These are phyloP conservation scores for Naganishia friedmannii DNA, from an alignment of 768 basidiomycete genomes.

Conservation along the genomic window DNA sequence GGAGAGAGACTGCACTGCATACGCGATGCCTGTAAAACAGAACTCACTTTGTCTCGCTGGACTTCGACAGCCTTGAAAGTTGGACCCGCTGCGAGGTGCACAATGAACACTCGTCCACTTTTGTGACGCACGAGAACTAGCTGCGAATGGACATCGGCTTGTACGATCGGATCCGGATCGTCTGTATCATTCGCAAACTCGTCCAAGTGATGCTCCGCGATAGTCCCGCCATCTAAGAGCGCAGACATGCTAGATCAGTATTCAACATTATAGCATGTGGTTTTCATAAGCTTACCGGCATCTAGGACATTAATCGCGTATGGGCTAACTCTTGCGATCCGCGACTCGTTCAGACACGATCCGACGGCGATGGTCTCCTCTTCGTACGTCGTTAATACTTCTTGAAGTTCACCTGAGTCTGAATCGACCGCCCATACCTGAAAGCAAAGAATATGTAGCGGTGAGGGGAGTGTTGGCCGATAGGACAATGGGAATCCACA, in stretches of 20 bases:
- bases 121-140: not conserved
- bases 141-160: not conserved
- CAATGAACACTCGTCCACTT: not conserved
- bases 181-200: not conserved
- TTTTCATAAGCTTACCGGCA: not conserved
- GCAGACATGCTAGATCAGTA: not conserved
- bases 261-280: not conserved
- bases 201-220: not conserved
- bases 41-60: not conserved
- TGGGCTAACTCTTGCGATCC: slow-evolving; percentile 9
- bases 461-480: not conserved
- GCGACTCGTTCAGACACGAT: not conserved
- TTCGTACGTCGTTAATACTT: slow-evolving; percentile 7
- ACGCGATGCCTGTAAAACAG: not conserved
- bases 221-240: slow-evolving; percentile 1
- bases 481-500: not conserved
- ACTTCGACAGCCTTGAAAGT: not conserved
- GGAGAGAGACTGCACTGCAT: not conserved
- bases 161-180: slow-evolving; percentile 10
- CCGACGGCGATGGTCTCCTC: slow-evolving; percentile 1
- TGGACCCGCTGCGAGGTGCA: not conserved
- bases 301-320: slow-evolving; percentile 15
- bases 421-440: slow-evolving; percentile 20
- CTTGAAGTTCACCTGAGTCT: slow-evolving; percentile 5
- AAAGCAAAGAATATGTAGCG: not conserved